Percentiles rank a stretch among this genome's conserved stretches.
These are phyloP conservation scores for Eremothecium cymbalariae DNA, from an alignment of 1,139 yeast genomes.

Conservation along the genomic window DNA sequence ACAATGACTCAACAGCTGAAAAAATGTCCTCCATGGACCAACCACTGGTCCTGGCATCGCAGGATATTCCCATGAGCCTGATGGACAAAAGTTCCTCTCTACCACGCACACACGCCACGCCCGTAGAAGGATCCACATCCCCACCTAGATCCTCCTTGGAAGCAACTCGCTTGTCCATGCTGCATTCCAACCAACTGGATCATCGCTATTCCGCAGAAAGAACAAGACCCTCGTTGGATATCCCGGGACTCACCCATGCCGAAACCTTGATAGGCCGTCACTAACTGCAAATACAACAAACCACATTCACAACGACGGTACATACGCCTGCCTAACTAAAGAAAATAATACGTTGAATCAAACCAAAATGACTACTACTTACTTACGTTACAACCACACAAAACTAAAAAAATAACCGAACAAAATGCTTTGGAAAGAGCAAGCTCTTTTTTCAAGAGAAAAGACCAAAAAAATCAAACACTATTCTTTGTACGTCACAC, in stretches of 20 bases:
- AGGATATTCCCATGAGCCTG: conserved; percentile 30
- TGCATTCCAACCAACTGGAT: conserved; percentile 32
- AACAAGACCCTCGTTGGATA: conserved; percentile 35
- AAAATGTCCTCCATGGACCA: conserved; percentile 22
- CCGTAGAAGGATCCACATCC: not conserved
- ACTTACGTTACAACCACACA: no score
- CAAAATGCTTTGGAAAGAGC: no score
- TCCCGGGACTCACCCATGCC: conserved; percentile 36
- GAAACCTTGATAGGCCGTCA: conserved; percentile 28
- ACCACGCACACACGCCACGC: not conserved
- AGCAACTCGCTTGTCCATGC: conserved; percentile 32
- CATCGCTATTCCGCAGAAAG: conserved; percentile 34
- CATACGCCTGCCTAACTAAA: no score
- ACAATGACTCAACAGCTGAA: conserved; percentile 11
- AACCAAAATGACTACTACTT: no score
- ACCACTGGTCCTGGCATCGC: no score
- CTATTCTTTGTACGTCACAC: no score
- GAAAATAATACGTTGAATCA: no score
- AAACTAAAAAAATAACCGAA: no score
- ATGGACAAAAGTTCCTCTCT: conserved; percentile 10
- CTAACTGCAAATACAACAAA: no score
- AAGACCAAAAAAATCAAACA: no score
- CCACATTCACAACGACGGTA: no score
- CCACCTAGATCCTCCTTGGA: conserved; percentile 31
- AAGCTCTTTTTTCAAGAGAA: no score